phyloP scores from a whole-genome alignment of 139 green algal species.

The Chlamydomonas applanata region DNA sequence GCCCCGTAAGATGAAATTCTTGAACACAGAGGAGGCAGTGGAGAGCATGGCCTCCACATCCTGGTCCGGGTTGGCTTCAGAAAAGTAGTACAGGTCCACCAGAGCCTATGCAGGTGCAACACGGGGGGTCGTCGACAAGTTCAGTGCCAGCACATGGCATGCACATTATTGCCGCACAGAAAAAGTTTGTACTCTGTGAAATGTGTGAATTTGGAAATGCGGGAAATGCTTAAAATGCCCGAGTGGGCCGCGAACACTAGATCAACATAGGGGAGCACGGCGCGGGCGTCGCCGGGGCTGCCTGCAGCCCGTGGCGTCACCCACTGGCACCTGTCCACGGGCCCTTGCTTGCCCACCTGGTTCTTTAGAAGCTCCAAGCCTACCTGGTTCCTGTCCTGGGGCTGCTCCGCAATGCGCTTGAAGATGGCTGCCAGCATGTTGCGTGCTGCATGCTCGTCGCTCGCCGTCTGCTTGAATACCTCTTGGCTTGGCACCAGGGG shows the following conservation, averaged over 20 bases:
- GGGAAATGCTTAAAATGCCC: too few relatives aligned
- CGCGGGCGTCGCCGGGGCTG: too few relatives aligned
- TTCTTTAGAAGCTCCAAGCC: neutral
- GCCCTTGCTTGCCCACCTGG: too few relatives aligned
- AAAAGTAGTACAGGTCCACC: slow-evolving; percentile 67
- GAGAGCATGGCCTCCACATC: slow-evolving; percentile 46
- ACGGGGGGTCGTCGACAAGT: too few relatives aligned
- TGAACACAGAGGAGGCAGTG: slow-evolving; percentile 46
- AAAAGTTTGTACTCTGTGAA: neutral
- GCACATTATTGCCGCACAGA: too few relatives aligned
- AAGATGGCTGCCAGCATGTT: slow-evolving; percentile 65
- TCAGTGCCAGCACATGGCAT: too few relatives aligned
- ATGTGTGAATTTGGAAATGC: neutral
- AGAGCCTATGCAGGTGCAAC: slow-evolving; percentile 46
- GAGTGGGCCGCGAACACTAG: too few relatives aligned
- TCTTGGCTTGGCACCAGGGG: neutral
- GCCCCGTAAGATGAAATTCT: slow-evolving; percentile 51
- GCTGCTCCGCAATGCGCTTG: slow-evolving; percentile 76
- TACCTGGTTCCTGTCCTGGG: slow-evolving; percentile 38
- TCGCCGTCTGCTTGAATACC: slow-evolving; percentile 5
- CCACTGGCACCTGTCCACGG: too few relatives aligned
- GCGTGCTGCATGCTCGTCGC: slow-evolving; percentile 35
- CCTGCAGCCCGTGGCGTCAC: too few relatives aligned
- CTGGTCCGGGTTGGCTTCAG: slow-evolving; percentile 38
- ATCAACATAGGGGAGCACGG: too few relatives aligned